These are phyloP conservation scores for Dendrobium huoshanense DNA, from an alignment of 106 monocot species.

Conservation along the genomic window DNA sequence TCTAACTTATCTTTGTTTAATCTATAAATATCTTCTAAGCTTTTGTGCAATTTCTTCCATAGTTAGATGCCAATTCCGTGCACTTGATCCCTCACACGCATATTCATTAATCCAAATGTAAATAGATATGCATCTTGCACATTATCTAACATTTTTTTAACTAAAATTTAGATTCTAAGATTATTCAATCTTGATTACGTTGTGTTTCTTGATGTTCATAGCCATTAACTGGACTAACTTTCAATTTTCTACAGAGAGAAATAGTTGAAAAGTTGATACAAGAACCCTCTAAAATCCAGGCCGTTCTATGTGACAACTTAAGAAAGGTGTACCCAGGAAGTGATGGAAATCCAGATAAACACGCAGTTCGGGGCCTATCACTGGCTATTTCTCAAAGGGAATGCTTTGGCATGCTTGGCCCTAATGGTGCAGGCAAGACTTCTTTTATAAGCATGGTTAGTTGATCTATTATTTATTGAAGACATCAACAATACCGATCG, in stretches of 20 bases:
- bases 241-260: conserved; percentile 17
- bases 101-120: neutral
- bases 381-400: conserved; percentile 26
- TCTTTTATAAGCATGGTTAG: conserved; percentile 45
- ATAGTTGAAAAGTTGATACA: conserved; percentile 14
- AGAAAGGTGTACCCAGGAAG: conserved; percentile 24
- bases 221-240: neutral
- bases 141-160: neutral
- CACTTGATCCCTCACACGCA: neutral
- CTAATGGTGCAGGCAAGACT: conserved; percentile 47
- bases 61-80: neutral
- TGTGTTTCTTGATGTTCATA: neutral
- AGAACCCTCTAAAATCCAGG: conserved; percentile 6
- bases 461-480: neutral
- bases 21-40: neutral
- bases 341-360: conserved; percentile 33
- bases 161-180: neutral
- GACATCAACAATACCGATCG: neutral
- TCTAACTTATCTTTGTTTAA: neutral
- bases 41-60: neutral
- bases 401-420: conserved; percentile 44
- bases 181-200: neutral
- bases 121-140: neutral
- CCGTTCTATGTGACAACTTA: conserved; percentile 21
- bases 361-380: conserved; percentile 36